Conservation (phyloP, 805 yeast genomes). For the Yamadazyma tumulicola region DNA sequence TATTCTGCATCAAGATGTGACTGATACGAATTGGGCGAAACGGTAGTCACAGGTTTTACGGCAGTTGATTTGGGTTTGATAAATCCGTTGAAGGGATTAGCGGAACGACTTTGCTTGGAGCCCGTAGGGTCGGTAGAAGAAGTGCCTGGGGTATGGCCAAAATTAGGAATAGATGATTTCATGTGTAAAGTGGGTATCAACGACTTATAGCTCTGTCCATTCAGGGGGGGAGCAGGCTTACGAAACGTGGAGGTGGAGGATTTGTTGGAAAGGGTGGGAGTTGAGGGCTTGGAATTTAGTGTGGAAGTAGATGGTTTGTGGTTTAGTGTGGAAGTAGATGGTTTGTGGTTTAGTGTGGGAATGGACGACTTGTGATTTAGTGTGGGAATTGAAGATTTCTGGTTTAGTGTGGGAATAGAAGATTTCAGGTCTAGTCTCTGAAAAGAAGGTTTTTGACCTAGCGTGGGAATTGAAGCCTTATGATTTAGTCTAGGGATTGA, state of each 20-base stretch:
- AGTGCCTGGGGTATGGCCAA: slow-evolving; percentile 7
- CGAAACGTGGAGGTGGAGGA: too few relatives aligned
- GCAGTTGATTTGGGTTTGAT: slow-evolving; percentile 2
- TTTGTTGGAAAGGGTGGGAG: slow-evolving; percentile 4
- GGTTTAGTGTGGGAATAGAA: neutral
- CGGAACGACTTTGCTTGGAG: too few relatives aligned
- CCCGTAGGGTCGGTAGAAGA: too few relatives aligned
- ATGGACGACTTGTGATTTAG: slow-evolving; percentile 8
- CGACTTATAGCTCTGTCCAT: too few relatives aligned
- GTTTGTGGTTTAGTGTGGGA: slow-evolving; percentile 2
- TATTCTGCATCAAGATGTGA: too few relatives aligned
- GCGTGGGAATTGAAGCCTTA: neutral
- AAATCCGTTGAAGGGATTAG: slow-evolving; percentile 4
- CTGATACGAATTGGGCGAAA: slow-evolving; percentile 4
- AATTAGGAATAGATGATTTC: slow-evolving; percentile 9
- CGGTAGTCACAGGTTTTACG: neutral
- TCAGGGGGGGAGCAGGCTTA: too few relatives aligned
- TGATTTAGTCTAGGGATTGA: slow-evolving; percentile 3
- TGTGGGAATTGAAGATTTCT: slow-evolving; percentile 1
- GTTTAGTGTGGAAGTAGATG: neutral
- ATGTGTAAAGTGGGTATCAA: slow-evolving; percentile 5
- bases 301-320: neutral
- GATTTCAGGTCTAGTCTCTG: neutral
- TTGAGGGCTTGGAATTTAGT: neutral
- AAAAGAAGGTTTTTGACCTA: neutral